Base-by-base conservation (phyloP, 148 eudicot species). In the Chenopodium formosanum region DNA sequence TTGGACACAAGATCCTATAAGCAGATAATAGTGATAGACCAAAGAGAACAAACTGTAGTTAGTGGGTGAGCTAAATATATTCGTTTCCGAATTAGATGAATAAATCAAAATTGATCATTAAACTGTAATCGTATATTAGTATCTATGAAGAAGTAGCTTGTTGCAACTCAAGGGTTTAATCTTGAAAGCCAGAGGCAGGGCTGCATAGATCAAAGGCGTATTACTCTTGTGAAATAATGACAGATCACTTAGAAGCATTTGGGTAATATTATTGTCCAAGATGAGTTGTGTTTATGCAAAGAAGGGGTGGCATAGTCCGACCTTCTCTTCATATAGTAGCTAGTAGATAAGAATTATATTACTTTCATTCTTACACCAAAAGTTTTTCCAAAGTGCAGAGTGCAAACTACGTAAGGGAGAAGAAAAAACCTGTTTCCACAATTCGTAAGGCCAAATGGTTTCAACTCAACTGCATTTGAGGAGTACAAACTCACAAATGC, bases 381-480 rank as follows among this genome's bases (percentile, higher is more conserved):
- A 34, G 64, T 73, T 34, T 74, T 37, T 37, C 44, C 64, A 19
- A 48, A 16, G 40, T 44, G 12, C 9, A 37, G 44, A 37, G 44
- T 81, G 69, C 44, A 14, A 75, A 56, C 20, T n/a, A 47, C 0
- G 48, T 7, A 16, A 34, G 70, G 32, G 29, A 6, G 66, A 63
- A 34, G 73, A 37, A 20, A 34, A 11, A 78, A 85, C 87, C 87
- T 85, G 76, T 85, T 84, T 37, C 87, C 87, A 81, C 84, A 81
- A 65, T 85, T 85, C 14, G 79, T 70, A 78, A 85, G 87, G 46
- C 86, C 87, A 74, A 85, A 85, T 64, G 87, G 87, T 76, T 81
- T 81, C 79, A 85, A 74, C 69, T 81, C 84, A 48, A 85, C 87
- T 44, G 78, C 84, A 73, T 85, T 81, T 64, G 81, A 81, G 56